These are phyloP conservation scores for Nigrospora osmanthi DNA, from an alignment of 2,329 filamentous ascomycete genomes.

Conservation along the genomic window DNA sequence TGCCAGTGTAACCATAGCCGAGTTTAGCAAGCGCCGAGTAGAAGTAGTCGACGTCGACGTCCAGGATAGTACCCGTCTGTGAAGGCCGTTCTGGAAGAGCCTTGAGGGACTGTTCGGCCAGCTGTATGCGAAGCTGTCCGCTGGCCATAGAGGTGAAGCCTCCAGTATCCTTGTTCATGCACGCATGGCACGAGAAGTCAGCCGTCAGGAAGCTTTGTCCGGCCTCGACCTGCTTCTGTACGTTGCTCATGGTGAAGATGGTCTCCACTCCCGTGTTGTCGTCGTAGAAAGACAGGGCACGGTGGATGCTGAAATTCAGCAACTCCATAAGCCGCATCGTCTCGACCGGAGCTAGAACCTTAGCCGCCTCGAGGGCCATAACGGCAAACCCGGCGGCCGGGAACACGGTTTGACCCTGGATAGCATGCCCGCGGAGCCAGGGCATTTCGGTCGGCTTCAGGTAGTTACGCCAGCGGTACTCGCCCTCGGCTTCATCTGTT, in stretches of 20 bases:
- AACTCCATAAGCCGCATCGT: conserved; percentile 1
- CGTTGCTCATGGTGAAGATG: conserved; percentile 2
- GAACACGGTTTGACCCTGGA: conserved; percentile 33
- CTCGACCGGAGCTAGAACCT: neutral
- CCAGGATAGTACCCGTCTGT: neutral
- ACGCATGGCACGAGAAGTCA: conserved; percentile 3
- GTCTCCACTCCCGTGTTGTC: conserved; percentile 6
- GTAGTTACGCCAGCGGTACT: conserved; percentile 10
- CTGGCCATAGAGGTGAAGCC: conserved; percentile 3
- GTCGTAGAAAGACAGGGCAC: conserved; percentile 2
- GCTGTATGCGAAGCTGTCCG: conserved; percentile 1
- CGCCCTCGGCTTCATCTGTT: neutral
- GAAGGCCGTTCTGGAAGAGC: neutral
- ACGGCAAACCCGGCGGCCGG: conserved; percentile 25
- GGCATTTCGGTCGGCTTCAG: conserved; percentile 14
- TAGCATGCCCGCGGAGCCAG: conserved; percentile 31
- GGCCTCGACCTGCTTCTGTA: neutral
- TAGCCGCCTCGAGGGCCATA: conserved; percentile 11
- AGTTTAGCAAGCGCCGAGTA: neutral
- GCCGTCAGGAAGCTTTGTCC: neutral
- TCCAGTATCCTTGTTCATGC: conserved; percentile 4
- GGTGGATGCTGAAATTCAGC: conserved; percentile 4
- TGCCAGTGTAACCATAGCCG: neutral
- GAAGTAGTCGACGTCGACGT: neutral
- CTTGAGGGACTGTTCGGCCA: neutral